These are phyloP conservation scores for Grosmannia huntii DNA, from an alignment of 2,329 filamentous ascomycete genomes.

Conservation along the genomic window DNA sequence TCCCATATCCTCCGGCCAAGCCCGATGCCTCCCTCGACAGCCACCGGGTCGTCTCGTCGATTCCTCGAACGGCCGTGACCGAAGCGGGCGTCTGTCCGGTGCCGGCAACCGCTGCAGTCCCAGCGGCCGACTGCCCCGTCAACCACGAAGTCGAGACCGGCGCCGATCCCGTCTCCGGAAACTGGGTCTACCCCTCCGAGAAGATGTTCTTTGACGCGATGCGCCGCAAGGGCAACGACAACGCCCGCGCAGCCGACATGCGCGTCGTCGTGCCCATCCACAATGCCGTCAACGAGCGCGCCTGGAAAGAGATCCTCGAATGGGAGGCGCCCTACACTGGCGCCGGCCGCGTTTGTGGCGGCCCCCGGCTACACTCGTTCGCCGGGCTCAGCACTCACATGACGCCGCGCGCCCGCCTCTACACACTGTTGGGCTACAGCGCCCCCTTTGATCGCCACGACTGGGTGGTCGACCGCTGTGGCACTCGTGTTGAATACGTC, in stretches of 20 bases:
- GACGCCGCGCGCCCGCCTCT: slow-evolving; percentile 73
- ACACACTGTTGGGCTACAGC: slow-evolving; percentile 76
- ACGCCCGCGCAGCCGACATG: slow-evolving; percentile 62
- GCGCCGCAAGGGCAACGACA: slow-evolving; percentile 75
- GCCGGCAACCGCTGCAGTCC: slow-evolving; percentile 17
- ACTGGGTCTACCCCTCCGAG: slow-evolving; percentile 96
- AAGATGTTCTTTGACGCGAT: slow-evolving; percentile 98
- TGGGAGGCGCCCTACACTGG: slow-evolving; percentile 65
- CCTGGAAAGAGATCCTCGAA: slow-evolving; percentile 79
- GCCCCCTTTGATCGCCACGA: slow-evolving; percentile 92
- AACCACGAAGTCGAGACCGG: slow-evolving; percentile 73
- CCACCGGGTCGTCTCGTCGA: slow-evolving; percentile 65
- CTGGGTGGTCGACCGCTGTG: slow-evolving; percentile 92
- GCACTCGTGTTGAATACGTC: slow-evolving; percentile 76
- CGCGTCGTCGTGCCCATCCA: slow-evolving; percentile 89
- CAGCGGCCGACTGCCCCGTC: slow-evolving; percentile 23
- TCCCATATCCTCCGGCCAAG: neutral
- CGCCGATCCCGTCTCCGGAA: slow-evolving; percentile 55
- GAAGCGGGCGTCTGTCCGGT: neutral
- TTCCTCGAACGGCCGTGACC: slow-evolving; percentile 40
- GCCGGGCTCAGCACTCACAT: slow-evolving; percentile 56
- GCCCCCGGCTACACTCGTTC: slow-evolving; percentile 75
- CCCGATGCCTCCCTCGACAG: slow-evolving; percentile 36
- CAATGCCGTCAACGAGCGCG: slow-evolving; percentile 95
- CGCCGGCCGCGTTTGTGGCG: slow-evolving; percentile 45